phyloP scores from a whole-genome alignment of 257 asterid species.

The Verbascum thapsus region DNA sequence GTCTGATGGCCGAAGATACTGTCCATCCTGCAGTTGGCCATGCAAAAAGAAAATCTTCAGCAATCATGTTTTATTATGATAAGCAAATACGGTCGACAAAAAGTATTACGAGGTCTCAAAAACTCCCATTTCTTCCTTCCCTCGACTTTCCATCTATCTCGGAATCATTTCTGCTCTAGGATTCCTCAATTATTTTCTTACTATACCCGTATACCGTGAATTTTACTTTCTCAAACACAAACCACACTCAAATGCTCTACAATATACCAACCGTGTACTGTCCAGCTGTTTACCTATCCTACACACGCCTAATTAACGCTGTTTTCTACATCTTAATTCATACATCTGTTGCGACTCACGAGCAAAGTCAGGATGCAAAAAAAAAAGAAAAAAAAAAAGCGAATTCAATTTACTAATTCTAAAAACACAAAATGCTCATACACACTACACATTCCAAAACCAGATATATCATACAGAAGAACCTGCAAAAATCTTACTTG shows the following conservation, averaged over 20 bases:
- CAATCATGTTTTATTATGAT: constrained; percentile 14
- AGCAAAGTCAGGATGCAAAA: too few species aligned
- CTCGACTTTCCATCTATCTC: constrained; percentile 8
- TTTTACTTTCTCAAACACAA: constrained; percentile 18
- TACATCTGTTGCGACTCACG: too few species aligned
- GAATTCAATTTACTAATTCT: neutral
- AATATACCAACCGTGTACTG: neutral
- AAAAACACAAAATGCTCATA: neutral
- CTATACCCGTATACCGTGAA: neutral
- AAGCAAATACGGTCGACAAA: constrained; percentile 14
- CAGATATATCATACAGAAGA: neutral
- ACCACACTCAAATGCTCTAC: constrained; percentile 3
- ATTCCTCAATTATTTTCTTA: constrained; percentile 23
- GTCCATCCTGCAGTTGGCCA: constrained; percentile 80
- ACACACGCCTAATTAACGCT: too few species aligned
- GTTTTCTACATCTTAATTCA: too few species aligned
- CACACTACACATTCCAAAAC: constrained; percentile 3
- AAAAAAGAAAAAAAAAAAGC: too few species aligned
- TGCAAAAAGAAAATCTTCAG: constrained; percentile 24
- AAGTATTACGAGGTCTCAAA: constrained; percentile 2
- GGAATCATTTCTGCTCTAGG: constrained; percentile 10
- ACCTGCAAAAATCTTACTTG: constrained; percentile 51
- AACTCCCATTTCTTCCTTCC: constrained; percentile 12
- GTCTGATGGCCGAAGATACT: constrained; percentile 97
- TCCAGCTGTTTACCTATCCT: constrained; percentile 15